Conservation (phyloP, 1,284 basidiomycete species). For the Thecaphora thlaspeos region DNA sequence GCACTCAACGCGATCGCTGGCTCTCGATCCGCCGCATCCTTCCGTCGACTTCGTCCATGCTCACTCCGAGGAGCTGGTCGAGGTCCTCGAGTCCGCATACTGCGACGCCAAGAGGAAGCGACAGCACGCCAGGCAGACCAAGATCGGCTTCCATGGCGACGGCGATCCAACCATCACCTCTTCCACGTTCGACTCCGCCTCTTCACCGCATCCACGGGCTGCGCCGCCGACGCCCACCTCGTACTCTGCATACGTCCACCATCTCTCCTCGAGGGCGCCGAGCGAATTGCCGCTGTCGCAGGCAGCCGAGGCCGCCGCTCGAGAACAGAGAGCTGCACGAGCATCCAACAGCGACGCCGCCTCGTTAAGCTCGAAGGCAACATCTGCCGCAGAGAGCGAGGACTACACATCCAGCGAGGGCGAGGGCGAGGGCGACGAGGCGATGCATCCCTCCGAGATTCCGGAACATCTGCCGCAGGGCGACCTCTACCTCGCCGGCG, state of each 20-base stretch:
- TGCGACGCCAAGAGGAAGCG: constrained; percentile 20
- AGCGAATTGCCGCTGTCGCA: constrained; percentile 18
- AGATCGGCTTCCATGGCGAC: neutral
- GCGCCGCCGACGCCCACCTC: constrained; percentile 6
- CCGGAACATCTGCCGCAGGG: constrained; percentile 49
- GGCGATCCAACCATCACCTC: neutral
- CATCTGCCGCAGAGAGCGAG: constrained; percentile 19
- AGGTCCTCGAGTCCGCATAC: constrained; percentile 20
- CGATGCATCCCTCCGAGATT: constrained; percentile 45
- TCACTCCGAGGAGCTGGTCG: constrained; percentile 29
- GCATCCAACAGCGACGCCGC: neutral
- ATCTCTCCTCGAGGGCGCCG: constrained; percentile 24
- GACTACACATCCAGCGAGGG: constrained; percentile 38
- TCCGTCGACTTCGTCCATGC: constrained; percentile 37
- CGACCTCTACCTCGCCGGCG: constrained; percentile 51
- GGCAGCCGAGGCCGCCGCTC: neutral
- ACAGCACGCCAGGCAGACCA: constrained; percentile 1
- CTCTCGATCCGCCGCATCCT: constrained; percentile 36
- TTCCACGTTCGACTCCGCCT: too few relatives aligned
- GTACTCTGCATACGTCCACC: constrained; percentile 28
- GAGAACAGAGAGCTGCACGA: neutral
- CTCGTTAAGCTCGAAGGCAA: neutral
- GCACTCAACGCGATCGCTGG: constrained; percentile 18
- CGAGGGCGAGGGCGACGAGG: constrained; percentile 43
- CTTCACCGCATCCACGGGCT: too few relatives aligned